Conservation (phyloP, 768 basidiomycete species). For the Boletus vermiculosoides region DNA sequence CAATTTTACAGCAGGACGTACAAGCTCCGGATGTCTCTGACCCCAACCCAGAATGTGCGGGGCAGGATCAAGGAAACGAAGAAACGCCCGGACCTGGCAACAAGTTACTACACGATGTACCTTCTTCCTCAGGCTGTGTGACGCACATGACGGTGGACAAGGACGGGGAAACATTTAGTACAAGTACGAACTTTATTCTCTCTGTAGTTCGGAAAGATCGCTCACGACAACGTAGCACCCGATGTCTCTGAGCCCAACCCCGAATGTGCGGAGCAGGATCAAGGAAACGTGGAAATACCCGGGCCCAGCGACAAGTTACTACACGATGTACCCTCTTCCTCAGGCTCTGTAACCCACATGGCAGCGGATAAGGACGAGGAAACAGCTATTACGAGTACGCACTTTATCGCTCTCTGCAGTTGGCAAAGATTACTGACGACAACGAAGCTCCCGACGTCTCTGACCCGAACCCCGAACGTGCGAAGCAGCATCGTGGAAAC, state of each 20-base stretch:
- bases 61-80: not conserved
- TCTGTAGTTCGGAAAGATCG: not conserved
- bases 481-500: not conserved
- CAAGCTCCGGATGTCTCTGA: not conserved
- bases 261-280: not conserved
- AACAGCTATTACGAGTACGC: not conserved
- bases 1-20: not conserved
- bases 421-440: not conserved
- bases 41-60: not conserved
- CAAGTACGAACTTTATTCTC: not conserved
- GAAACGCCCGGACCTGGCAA: not conserved
- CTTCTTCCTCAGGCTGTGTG: not conserved
- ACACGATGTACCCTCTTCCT: not conserved
- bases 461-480: not conserved
- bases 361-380: not conserved
- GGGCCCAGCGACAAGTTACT: not conserved
- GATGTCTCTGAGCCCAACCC: not conserved
- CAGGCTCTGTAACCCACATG: not conserved
- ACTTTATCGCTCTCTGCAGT: not conserved
- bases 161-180: not conserved
- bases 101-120: not conserved
- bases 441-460: not conserved
- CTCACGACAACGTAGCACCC: not conserved
- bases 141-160: not conserved
- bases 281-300: not conserved